These are phyloP conservation scores for Gyrodon lividus DNA, from an alignment of 768 basidiomycete genomes.

Conservation along the genomic window DNA sequence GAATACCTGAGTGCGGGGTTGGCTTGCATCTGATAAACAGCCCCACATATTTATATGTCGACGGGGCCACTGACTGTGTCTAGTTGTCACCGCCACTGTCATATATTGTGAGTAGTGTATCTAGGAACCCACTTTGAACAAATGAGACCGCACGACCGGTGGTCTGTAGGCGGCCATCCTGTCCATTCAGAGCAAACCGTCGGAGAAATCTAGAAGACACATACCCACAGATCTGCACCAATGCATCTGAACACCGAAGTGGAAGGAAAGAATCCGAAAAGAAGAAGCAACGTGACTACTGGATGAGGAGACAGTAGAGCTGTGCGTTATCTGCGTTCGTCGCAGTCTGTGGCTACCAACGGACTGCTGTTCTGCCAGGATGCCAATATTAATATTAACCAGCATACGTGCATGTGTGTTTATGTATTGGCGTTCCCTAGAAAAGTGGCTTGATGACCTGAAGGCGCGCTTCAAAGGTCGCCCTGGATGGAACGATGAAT, in stretches of 20 bases:
- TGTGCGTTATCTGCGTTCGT: neutral
- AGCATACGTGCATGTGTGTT: neutral
- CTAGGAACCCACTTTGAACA: neutral
- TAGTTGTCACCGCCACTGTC: conserved; percentile 5
- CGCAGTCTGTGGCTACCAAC: neutral
- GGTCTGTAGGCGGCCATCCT: conserved; percentile 11
- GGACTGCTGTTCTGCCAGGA: neutral
- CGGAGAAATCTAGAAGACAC: conserved; percentile 8
- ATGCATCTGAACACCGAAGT: neutral
- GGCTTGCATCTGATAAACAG: neutral
- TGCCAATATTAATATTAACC: neutral
- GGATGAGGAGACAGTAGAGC: neutral
- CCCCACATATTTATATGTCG: conserved; percentile 17
- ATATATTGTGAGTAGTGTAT: neutral
- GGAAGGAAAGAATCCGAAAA: conserved; percentile 2
- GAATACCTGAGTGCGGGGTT: neutral
- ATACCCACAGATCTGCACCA: conserved; percentile 10
- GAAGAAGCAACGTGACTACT: conserved; percentile 3
- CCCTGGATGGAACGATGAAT: neutral
- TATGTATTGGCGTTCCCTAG: neutral
- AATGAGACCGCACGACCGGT: neutral
- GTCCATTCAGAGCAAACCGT: neutral
- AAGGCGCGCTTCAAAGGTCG: neutral
- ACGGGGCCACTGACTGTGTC: neutral
- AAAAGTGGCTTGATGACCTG: neutral